A percentile compares a stretch with the other conserved stretches of the same genome.
phyloP scores from a whole-genome alignment of 2,329 filamentous ascomycete genomes.

The Xylaria multiplex region DNA sequence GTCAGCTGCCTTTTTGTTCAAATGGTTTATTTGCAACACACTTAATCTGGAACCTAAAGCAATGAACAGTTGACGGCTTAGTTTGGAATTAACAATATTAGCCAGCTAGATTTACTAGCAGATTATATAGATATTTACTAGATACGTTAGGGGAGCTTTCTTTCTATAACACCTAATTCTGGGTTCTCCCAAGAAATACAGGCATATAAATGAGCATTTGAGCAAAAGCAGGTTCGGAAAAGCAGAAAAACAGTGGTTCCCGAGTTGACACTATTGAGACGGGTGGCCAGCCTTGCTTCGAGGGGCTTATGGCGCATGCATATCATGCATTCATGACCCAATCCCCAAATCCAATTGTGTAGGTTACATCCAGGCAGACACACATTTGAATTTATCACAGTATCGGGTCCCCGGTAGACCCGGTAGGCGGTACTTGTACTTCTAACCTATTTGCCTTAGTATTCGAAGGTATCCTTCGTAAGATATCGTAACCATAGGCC shows the following conservation, averaged over 20 bases:
- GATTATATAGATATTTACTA: no score
- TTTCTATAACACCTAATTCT: background rate
- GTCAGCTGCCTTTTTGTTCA: no score
- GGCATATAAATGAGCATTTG: no score
- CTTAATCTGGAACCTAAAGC: no score
- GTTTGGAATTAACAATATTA: no score
- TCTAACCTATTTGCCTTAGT: background rate
- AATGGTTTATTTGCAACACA: no score
- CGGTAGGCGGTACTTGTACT: background rate
- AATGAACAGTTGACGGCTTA: background rate
- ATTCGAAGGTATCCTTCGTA: background rate
- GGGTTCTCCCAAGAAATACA: background rate
- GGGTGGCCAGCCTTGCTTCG: slow-evolving; percentile 1
- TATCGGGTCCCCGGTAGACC: background rate
- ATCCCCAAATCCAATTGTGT: background rate
- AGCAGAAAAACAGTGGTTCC: background rate
- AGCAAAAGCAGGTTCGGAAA: background rate
- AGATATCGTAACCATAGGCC: background rate
- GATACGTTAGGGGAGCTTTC: no score
- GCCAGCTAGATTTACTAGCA: no score
- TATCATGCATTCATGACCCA: slow-evolving; percentile 9
- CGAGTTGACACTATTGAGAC: background rate
- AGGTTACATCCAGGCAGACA: slow-evolving; percentile 11
- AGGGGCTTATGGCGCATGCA: slow-evolving; percentile 16
- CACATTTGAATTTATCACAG: background rate